These are phyloP conservation scores for Cyanophora paradoxa DNA, from an alignment of 78 protist genomes.

Conservation along the genomic window DNA sequence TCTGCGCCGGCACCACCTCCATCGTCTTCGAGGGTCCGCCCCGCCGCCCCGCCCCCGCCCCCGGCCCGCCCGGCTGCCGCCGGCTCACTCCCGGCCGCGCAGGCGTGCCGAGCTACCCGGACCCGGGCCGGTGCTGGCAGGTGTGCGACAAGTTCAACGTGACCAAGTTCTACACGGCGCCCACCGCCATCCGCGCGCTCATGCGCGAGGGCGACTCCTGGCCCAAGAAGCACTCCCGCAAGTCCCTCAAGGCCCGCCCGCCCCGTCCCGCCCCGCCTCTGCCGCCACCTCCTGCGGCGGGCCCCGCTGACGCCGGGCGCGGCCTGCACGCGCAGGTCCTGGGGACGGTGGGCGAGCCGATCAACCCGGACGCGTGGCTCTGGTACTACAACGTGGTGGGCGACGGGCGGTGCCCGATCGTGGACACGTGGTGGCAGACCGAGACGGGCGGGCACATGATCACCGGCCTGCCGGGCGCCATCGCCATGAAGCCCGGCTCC, in stretches of 20 bases:
- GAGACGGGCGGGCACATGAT: slow-evolving; percentile 71
- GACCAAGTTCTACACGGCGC: slow-evolving; percentile 94
- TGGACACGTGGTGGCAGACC: slow-evolving; percentile 78
- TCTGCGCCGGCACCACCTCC: slow-evolving; percentile 83
- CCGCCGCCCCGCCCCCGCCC: slow-evolving; percentile 67
- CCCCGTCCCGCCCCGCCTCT: not conserved
- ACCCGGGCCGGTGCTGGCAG: slow-evolving; percentile 75
- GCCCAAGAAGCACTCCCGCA: not conserved
- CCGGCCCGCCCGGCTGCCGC: slow-evolving; percentile 57
- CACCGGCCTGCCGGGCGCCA: slow-evolving; percentile 86
- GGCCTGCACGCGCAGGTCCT: slow-evolving; percentile 11
- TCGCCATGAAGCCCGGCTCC: slow-evolving; percentile 83
- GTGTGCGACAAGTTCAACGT: slow-evolving; percentile 39
- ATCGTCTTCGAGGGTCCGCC: slow-evolving; percentile 86
- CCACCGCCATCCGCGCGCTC: slow-evolving; percentile 91
- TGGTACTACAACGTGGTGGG: slow-evolving; percentile 77
- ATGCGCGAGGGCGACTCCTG: slow-evolving; percentile 43
- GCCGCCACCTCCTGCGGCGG: not conserved
- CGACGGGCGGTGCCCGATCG: slow-evolving; percentile 69
- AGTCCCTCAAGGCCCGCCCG: not conserved
- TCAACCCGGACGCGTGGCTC: slow-evolving; percentile 75
- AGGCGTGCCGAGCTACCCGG: slow-evolving; percentile 78
- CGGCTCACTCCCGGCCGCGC: not conserved
- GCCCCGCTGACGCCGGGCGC: not conserved
- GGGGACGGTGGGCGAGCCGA: slow-evolving; percentile 91